Evolutionary conservation across 2,329 filamentous ascomycete species (phyloP), one percentile per base, ranked within the genome.

Genomic region (Dothistroma septosporum): DNA sequence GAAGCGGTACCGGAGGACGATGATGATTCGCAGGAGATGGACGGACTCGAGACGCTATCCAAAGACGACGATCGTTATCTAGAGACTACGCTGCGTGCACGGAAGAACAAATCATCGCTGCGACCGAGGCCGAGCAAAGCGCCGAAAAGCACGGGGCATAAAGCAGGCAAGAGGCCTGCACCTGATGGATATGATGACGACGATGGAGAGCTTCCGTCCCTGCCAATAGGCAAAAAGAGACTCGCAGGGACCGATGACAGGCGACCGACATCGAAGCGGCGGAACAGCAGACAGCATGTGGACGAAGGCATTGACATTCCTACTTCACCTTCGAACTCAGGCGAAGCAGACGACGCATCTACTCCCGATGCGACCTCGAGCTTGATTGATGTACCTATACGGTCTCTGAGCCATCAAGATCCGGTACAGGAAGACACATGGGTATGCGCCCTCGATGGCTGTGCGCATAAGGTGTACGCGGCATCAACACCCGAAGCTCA

Each of bases 391-490:
- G 44, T 61, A 6, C 60, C 63, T 16, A 56, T 76, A 2, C 76
- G 79, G 35, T 50, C 59, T 3, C 31, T 49, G 33, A 44, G 57
- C 19, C 50, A 54, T 14, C 37, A 53, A 19, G 69, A 73, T 53
- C 67, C 68, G 8, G 55, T 70, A 2, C 72, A 73, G 57, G 68
- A 73, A 61, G 83, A 87, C 57, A 85, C 85, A 0, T 91, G 88
- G 87, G 77, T 77, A 0, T 91, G 88, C 68, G 81, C 82, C 4
- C 80, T 87, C 62, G 83, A 85, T 11, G 85, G 82, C 24, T 91
- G 88, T 68, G 76, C 76, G 41, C 86, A 86, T 66, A 79, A 86
- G 46, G 84, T 90, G 11, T 86, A 86, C 62, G 81, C 80, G 2
- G 85, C 84, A n/a, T 82, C 85, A 49, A 79, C 82, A 47, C 74